Base-by-base conservation (phyloP, 176 grass and related monocot genomes). In the Saccharum spontaneum region DNA sequence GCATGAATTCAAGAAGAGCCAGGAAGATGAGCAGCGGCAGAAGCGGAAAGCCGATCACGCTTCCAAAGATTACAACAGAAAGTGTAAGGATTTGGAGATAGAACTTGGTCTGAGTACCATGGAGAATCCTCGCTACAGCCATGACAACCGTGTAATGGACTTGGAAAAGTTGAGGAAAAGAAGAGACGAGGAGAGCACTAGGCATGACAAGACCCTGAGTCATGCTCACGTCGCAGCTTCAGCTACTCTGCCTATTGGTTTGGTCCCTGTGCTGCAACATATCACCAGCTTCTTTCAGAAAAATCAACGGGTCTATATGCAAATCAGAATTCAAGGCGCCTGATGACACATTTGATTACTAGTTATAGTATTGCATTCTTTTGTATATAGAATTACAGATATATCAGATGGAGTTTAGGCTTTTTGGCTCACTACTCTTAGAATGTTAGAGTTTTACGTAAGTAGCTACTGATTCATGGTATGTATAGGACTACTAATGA, bases 201-300 rank as follows among this genome's bases (percentile, higher is more conserved):
- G 8, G 13, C 91, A 94, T 62, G 83, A 77, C 37, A 90, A 91
- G 79, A 71, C 81, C 20, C 17, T 94, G 59, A 80, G 69, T 41
- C 84, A 89, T 54, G 75, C 61, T 12, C 75, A 96, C 85, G 31
- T 82, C 45, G 69, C 80, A 34, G 94, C 89, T 15, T 92, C 88
- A 52, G 84, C 68, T 26, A 89, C 85, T 45, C 77, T 99, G 37
- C 92, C 81, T 17, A 76, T 79, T 3, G 93, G 89, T 43, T 89
- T 99, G 77, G 41, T 89, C 70, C 91, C 91, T 46, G 41, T 85
- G 61, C 76, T 99, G 61, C 55, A 99, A 85, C 86, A 90, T 43
- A 84, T 96, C 37, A 73, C 37, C 73, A 79, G 37, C 68, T 94
- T 92, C 86, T 85, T 87, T 41, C 76, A 86, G 16, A 62, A 44